A percentile compares a stretch with the other conserved stretches of the same genome.
phyloP scores from a whole-genome alignment of 2,329 filamentous ascomycete species.

The Epicoccum nigrum region DNA sequence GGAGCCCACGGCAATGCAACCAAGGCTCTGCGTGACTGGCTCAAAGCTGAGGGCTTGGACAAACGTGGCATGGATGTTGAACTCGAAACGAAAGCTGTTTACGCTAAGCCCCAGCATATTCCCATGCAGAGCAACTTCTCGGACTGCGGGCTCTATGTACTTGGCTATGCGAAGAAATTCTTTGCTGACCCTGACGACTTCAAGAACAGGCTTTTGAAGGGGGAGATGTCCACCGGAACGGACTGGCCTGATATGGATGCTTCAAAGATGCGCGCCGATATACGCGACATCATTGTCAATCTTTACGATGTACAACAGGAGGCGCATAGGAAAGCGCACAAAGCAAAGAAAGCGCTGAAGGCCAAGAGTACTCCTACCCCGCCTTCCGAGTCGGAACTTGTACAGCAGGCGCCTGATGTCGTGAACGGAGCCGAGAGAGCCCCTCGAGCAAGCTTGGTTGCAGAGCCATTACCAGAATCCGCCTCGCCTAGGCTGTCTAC shows the following conservation, averaged over 20 bases:
- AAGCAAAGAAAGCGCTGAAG: background rate
- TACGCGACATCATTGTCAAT: constrained; percentile 69
- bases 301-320: constrained; percentile 60
- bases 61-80: constrained; percentile 61
- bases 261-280: constrained; percentile 65
- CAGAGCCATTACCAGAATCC: background rate
- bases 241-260: constrained; percentile 63
- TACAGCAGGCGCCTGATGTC: background rate
- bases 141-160: constrained; percentile 87
- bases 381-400: background rate
- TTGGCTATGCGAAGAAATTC: constrained; percentile 85
- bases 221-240: constrained; percentile 62
- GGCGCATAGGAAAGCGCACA: constrained; percentile 12
- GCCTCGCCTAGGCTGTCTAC: background rate
- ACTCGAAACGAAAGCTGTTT: constrained; percentile 63
- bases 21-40: constrained; percentile 74
- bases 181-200: constrained; percentile 75
- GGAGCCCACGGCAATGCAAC: constrained; percentile 64
- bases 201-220: constrained; percentile 68
- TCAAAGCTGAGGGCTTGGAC: constrained; percentile 72
- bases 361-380: background rate
- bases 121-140: constrained; percentile 82
- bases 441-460: background rate
- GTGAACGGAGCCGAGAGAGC: background rate
- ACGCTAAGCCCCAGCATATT: constrained; percentile 67